Base-by-base conservation (phyloP, 1,139 yeast species). In the Suhomyces bokatorum region DNA sequence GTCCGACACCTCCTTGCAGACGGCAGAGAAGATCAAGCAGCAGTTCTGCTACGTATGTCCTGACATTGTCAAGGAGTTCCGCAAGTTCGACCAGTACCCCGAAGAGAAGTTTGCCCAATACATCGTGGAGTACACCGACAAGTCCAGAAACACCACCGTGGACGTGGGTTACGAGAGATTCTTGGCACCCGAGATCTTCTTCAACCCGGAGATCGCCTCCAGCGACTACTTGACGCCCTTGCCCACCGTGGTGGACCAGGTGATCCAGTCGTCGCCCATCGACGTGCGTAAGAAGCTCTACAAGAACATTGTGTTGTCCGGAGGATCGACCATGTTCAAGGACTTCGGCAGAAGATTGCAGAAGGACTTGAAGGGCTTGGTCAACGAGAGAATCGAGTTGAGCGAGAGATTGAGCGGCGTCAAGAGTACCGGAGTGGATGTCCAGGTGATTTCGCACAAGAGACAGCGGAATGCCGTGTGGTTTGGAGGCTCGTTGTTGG, bases 281-380 rank as follows among this genome's bases (percentile, higher is more conserved):
- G 99, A 95, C 73, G 99, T 95, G 37, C 87, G 99, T 70, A 91
- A 93, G 67, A 96, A 96, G 48, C 79, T 95, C 50, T 93, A 93
- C 73, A 88, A 86, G 67, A 95, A 95, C 68, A 93, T 95, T 62
- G 99, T 95, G 24, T 77, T 89, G 48, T 85, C 95, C 20, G 97
- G 99, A 57, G 99, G 99, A 41, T 90, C 97, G 2, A 93, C 99
- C 22, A 93, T 93, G 99, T 95, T 95, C 67, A 90, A 90, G 63
- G 98, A 93, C 67, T 95, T 93, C 62, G 98, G 98, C 44, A 86
- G 98, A 71, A 83, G 99, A 69, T 77, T 95, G 56, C 99, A 95
- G 70, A 85, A 98, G 69, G 99, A 95, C 66, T 77, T 95, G 63
- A 89, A 90, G 69, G 66, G 80, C 7, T 75, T 95, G 55, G 98